phyloP scores from a whole-genome alignment of 768 basidiomycete species.

The Phanerochaete sordida region DNA sequence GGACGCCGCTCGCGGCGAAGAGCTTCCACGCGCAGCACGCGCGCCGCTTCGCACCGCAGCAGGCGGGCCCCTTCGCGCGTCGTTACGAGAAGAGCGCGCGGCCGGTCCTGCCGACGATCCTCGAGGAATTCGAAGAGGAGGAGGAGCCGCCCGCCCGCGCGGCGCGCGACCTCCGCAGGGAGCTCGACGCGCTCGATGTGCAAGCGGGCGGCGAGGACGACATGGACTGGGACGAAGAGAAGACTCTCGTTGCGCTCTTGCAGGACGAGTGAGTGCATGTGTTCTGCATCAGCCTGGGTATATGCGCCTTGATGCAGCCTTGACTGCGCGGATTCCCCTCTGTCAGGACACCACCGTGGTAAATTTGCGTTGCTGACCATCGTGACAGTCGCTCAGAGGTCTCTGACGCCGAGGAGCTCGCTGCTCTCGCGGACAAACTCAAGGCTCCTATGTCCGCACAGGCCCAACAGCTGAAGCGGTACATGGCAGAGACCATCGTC shows the following conservation, averaged over 20 bases:
- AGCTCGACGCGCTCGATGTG: neutral
- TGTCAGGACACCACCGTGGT: neutral
- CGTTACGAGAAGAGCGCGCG: neutral
- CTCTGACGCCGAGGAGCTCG: constrained; percentile 16
- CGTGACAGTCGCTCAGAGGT: neutral
- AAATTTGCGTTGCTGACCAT: neutral
- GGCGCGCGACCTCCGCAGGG: neutral
- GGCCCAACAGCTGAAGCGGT: constrained; percentile 23
- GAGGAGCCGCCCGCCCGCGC: neutral
- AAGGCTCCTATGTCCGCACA: constrained; percentile 26
- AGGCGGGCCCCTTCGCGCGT: neutral
- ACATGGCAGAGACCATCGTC: constrained; percentile 30
- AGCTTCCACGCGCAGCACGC: neutral
- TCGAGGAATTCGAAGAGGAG: constrained; percentile 11
- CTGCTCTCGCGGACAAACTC: constrained; percentile 22
- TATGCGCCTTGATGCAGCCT: constrained; percentile 3
- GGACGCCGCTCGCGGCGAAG: constrained; percentile 1
- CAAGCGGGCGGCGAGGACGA: constrained; percentile 8
- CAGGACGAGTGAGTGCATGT: constrained; percentile 22
- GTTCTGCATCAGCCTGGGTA: neutral
- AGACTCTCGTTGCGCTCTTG: constrained; percentile 27
- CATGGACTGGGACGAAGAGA: constrained; percentile 29
- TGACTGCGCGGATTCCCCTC: neutral
- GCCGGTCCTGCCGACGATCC: constrained; percentile 7
- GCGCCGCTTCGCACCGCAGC: neutral